Evolutionary conservation across 2,329 filamentous ascomycete genomes (phyloP).

Genomic region (Aureobasidium sp.): DNA sequence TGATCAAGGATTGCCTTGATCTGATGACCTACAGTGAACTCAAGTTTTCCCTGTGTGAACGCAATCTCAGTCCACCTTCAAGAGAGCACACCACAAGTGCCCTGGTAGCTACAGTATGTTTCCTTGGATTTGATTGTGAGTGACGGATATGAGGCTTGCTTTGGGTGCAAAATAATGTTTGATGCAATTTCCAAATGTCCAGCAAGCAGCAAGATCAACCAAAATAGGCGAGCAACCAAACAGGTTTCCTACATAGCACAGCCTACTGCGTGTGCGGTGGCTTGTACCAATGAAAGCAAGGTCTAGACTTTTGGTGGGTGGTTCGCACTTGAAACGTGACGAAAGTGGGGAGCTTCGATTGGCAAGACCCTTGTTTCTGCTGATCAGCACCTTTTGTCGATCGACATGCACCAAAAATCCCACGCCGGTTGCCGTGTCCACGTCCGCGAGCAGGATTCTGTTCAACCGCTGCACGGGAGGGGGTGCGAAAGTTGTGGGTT

Average conservation of each 20-base stretch:
- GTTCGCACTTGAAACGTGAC: background rate
- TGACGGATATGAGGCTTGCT: background rate
- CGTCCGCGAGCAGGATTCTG: background rate
- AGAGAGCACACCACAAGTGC: background rate
- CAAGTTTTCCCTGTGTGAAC: background rate
- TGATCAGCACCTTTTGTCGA: background rate
- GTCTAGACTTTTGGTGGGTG: background rate
- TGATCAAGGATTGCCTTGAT: background rate
- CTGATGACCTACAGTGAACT: background rate
- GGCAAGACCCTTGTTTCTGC: background rate
- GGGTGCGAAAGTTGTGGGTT: background rate
- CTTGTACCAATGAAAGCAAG: background rate
- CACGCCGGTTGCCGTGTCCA: background rate
- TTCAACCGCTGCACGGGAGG: background rate
- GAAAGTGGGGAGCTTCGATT: constrained; percentile 7
- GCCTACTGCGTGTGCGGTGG: background rate
- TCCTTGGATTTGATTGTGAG: background rate
- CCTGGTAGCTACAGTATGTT: background rate
- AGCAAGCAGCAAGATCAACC: background rate
- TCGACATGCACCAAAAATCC: background rate
- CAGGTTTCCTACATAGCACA: background rate
- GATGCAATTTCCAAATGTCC: background rate
- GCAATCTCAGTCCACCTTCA: background rate
- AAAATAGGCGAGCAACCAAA: background rate
- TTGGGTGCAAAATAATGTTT: background rate